Percentiles rank a stretch among this genome's conserved stretches.
These are phyloP conservation scores for Hirsutella minnesotensis DNA, from an alignment of 2,329 filamentous ascomycete species.

Conservation along the genomic window DNA sequence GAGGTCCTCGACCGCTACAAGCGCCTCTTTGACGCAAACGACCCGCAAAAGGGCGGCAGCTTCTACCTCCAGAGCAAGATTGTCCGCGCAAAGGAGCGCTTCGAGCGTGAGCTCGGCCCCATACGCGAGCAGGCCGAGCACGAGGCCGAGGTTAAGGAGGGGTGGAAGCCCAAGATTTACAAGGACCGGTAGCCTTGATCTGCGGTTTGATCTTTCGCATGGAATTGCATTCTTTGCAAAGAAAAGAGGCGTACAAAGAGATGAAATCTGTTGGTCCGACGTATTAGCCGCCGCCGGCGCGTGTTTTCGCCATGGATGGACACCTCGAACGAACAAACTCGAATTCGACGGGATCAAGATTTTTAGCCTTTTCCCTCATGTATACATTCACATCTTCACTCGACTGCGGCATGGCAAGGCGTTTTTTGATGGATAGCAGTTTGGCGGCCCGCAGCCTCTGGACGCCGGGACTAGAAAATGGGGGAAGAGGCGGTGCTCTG, in stretches of 20 bases:
- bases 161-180: constrained; percentile 92
- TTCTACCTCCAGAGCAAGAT: constrained; percentile 99
- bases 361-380: constrained; percentile 10
- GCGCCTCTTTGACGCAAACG: constrained; percentile 85
- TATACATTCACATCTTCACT: constrained; percentile 40
- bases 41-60: constrained; percentile 89
- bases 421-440: constrained; percentile 22
- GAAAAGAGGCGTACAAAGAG: no score
- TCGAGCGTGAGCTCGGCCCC: constrained; percentile 75
- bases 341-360: no score
- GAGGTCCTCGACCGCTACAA: constrained; percentile 82
- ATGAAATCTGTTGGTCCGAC: no score
- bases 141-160: constrained; percentile 70
- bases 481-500: constrained; percentile 1
- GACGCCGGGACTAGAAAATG: constrained; percentile 12
- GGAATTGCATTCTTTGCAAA: no score
- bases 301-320: no score
- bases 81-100: constrained; percentile 76
- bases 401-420: constrained; percentile 41
- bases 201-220: no score
- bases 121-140: constrained; percentile 57
- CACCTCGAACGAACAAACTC: no score
- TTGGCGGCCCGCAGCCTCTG: constrained; percentile 14
- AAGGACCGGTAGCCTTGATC: constrained; percentile 53
- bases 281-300: no score